These are phyloP conservation scores for Iodosphaeria phyllophila DNA, from an alignment of 2,329 filamentous ascomycete genomes.

Conservation along the genomic window DNA sequence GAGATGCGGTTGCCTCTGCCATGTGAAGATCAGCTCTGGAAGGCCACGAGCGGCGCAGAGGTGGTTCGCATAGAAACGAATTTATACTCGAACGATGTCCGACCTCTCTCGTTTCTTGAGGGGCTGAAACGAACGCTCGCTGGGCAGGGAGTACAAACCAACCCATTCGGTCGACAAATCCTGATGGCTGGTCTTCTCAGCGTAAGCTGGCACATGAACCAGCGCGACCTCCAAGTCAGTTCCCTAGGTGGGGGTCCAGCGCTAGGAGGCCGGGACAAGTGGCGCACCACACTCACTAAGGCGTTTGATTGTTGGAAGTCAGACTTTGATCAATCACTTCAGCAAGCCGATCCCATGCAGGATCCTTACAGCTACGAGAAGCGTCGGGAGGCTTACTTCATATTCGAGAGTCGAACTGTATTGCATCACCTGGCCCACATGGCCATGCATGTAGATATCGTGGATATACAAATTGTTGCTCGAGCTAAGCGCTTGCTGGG, in stretches of 20 bases:
- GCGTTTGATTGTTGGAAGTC: conserved; percentile 90
- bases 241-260: conserved; percentile 57
- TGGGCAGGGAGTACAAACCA: conserved; percentile 71
- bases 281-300: conserved; percentile 66
- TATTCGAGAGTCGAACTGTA: conserved; percentile 77
- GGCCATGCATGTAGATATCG: conserved; percentile 92
- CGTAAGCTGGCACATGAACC: conserved; percentile 95
- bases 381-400: conserved; percentile 42
- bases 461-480: conserved; percentile 94
- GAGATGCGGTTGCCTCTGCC: conserved; percentile 84
- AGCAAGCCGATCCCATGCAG: conserved; percentile 31
- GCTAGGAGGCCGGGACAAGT: conserved; percentile 75
- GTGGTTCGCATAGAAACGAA: conserved; percentile 70
- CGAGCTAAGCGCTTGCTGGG: conserved; percentile 72
- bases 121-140: conserved; percentile 79
- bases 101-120: conserved; percentile 74
- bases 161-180: conserved; percentile 81
- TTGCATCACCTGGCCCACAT: conserved; percentile 91
- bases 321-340: conserved; percentile 71
- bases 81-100: conserved; percentile 62
- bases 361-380: conserved; percentile 40
- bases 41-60: conserved; percentile 71
- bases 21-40: conserved; percentile 87
- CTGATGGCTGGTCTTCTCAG: conserved; percentile 88
- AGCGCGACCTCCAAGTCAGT: conserved; percentile 81